A percentile compares a stretch with the other conserved stretches of the same genome.
Evolutionary conservation across 176 grass and related monocot genomes (phyloP).

Genomic region (Phoenix roebelenii): DNA sequence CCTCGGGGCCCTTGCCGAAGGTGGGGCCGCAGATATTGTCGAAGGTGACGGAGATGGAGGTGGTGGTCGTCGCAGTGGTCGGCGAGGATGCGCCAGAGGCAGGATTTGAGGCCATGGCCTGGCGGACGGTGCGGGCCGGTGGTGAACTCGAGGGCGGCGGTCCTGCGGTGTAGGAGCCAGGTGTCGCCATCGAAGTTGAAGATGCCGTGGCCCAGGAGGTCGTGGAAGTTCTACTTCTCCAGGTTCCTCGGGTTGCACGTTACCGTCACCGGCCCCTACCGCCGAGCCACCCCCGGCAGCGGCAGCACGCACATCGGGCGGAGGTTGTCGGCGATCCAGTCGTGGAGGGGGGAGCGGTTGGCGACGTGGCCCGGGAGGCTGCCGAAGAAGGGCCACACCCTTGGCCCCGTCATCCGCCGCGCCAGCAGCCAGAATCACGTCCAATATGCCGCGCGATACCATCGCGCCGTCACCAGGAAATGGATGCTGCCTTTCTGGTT

Average conservation of each 20-base stretch:
- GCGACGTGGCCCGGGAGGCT: slow-evolving; percentile 61
- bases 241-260: not conserved
- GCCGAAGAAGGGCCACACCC: slow-evolving; percentile 73
- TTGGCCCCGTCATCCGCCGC: slow-evolving; percentile 52
- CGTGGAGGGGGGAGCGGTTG: slow-evolving; percentile 61
- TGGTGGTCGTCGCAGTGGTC: slow-evolving; percentile 25
- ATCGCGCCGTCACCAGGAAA: slow-evolving; percentile 20
- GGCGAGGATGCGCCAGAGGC: slow-evolving; percentile 35
- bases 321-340: slow-evolving; percentile 91
- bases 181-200: slow-evolving; percentile 31
- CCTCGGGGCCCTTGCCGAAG: slow-evolving; percentile 94
- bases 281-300: not conserved
- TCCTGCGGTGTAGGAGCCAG: slow-evolving; percentile 28
- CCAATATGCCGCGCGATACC: slow-evolving; percentile 38
- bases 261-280: slow-evolving; percentile 1
- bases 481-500: slow-evolving; percentile 11
- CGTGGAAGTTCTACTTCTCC: not conserved
- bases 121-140: not conserved
- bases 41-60: slow-evolving; percentile 29
- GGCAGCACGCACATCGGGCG: slow-evolving; percentile 69
- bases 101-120: not conserved
- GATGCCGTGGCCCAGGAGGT: not conserved
- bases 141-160: slow-evolving; percentile 6
- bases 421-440: slow-evolving; percentile 72
- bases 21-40: slow-evolving; percentile 14